phyloP scores from a whole-genome alignment of 2,329 filamentous ascomycete species.

The Botrytis medusae region DNA sequence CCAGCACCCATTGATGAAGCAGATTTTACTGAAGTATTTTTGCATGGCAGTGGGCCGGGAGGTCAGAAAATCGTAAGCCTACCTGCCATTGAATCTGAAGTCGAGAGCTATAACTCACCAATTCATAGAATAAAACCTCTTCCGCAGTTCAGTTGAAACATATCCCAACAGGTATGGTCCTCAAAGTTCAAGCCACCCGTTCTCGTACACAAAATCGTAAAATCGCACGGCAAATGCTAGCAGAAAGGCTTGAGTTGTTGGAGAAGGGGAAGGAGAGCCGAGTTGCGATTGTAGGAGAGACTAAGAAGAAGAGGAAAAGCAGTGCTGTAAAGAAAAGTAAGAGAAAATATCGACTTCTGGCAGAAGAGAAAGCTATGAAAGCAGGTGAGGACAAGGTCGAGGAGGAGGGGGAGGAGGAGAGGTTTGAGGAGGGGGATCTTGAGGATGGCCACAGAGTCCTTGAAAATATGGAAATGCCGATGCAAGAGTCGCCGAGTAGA shows the following conservation, averaged over 20 bases:
- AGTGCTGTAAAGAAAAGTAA: constrained; percentile 79
- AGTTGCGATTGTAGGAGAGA: constrained; percentile 60
- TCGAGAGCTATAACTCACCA: not conserved
- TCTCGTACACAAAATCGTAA: constrained; percentile 85
- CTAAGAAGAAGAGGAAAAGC: constrained; percentile 67
- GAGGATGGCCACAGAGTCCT: not conserved
- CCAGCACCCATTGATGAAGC: constrained; percentile 69
- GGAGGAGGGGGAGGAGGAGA: not conserved
- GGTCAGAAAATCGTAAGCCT: constrained; percentile 84
- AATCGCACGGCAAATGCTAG: constrained; percentile 72
- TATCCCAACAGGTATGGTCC: constrained; percentile 82
- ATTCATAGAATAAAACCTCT: constrained; percentile 81
- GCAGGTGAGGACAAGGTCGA: constrained; percentile 28
- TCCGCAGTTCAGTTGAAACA: constrained; percentile 94
- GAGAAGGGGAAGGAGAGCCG: constrained; percentile 70
- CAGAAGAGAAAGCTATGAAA: constrained; percentile 34
- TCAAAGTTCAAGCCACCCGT: constrained; percentile 91
- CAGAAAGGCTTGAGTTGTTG: constrained; percentile 59
- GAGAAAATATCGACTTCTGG: constrained; percentile 70
- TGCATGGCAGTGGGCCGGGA: constrained; percentile 89
- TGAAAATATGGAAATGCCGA: not conserved
- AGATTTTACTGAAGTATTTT: constrained; percentile 80
- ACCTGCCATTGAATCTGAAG: constrained; percentile 10
- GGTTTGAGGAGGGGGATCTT: not conserved
- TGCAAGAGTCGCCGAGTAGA: not conserved